A percentile compares a stretch with the other conserved stretches of the same genome.
Conservation (phyloP, 2,329 filamentous ascomycete genomes). For the Neophaeococcomyces mojaviensis region DNA sequence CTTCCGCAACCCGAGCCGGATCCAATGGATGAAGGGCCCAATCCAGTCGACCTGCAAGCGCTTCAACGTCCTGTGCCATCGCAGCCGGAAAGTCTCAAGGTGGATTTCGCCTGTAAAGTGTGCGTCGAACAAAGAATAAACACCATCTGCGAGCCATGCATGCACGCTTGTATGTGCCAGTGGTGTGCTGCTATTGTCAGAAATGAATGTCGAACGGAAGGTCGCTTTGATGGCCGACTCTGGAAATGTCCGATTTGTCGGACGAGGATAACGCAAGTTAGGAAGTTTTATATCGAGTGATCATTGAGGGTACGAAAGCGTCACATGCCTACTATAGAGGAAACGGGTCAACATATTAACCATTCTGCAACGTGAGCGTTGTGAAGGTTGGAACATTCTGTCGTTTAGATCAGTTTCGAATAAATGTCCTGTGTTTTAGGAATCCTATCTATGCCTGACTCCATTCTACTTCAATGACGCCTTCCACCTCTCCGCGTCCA, state of each 20-base stretch:
- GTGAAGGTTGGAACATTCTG: too few relatives aligned
- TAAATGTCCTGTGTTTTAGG: too few relatives aligned
- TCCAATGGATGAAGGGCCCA: background rate
- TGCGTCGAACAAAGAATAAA: constrained; percentile 22
- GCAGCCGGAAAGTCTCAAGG: constrained; percentile 16
- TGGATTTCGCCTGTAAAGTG: constrained; percentile 19
- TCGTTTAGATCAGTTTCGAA: too few relatives aligned
- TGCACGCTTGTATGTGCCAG: constrained; percentile 21
- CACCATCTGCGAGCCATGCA: constrained; percentile 20
- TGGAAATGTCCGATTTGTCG: constrained; percentile 4
- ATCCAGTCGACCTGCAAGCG: constrained; percentile 19
- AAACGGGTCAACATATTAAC: too few relatives aligned
- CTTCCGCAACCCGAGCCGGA: background rate
- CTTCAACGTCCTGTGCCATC: constrained; percentile 12
- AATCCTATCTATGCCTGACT: background rate
- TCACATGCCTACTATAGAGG: too few relatives aligned
- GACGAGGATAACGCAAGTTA: constrained; percentile 1
- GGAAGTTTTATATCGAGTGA: constrained; percentile 1
- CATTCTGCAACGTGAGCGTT: too few relatives aligned
- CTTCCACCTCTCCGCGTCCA: constrained; percentile 2
- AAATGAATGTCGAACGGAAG: background rate
- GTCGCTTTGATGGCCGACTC: background rate
- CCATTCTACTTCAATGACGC: constrained; percentile 7
- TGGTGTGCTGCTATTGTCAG: constrained; percentile 17
- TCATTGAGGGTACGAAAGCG: too few relatives aligned